Evolutionary conservation across 2,329 filamentous ascomycete genomes (phyloP).

Genomic region (Cytospora chrysosperma): DNA sequence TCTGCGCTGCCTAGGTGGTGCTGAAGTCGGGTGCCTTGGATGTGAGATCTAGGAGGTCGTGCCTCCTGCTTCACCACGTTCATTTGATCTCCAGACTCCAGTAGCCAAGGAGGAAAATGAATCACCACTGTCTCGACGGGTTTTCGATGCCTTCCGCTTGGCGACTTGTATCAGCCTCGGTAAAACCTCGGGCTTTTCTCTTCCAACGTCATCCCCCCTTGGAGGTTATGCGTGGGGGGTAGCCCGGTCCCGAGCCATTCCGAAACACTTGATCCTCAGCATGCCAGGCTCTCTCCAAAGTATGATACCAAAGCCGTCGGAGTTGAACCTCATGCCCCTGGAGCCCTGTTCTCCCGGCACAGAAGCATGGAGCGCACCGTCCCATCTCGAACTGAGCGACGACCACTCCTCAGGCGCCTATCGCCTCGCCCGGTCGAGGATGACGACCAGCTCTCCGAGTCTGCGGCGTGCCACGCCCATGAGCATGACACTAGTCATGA

Average conservation of each 20-base stretch:
- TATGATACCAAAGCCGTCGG: background rate
- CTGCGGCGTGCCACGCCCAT: background rate
- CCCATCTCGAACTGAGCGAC: background rate
- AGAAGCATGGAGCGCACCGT: background rate
- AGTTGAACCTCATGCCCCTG: background rate
- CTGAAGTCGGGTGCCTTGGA: too few relatives aligned
- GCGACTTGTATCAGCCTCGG: background rate
- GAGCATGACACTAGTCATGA: constrained; percentile 1
- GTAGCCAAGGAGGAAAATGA: background rate
- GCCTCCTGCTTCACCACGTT: too few relatives aligned
- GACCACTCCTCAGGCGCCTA: background rate
- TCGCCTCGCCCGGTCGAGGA: background rate
- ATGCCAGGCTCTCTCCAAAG: background rate
- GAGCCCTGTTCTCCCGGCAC: background rate
- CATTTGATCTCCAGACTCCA: too few relatives aligned
- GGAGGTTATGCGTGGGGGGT: too few relatives aligned
- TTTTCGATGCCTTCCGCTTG: background rate
- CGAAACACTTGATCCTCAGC: background rate
- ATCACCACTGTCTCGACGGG: background rate
- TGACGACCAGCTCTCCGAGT: background rate
- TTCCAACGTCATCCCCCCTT: background rate
- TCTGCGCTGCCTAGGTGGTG: too few relatives aligned
- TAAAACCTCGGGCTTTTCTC: background rate
- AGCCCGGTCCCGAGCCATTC: background rate
- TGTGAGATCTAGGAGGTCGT: too few relatives aligned